phyloP scores from a whole-genome alignment of 768 basidiomycete species.

The Collybia nuda region DNA sequence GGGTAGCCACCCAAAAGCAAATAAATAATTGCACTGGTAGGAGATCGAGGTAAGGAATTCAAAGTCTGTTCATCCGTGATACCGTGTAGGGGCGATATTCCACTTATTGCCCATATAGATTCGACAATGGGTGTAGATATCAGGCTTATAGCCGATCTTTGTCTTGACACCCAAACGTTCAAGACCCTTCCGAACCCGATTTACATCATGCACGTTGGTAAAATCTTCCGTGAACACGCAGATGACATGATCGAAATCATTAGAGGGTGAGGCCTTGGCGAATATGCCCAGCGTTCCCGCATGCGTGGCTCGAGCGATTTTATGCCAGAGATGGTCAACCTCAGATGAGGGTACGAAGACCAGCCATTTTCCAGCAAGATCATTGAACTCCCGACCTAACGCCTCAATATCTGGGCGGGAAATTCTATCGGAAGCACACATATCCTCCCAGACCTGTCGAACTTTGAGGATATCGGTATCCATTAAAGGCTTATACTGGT shows the following conservation, averaged over 20 bases:
- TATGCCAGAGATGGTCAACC: conserved; percentile 14
- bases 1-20: too few species aligned
- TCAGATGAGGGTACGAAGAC: conserved; percentile 3
- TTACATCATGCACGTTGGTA: conserved; percentile 9
- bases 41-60: not conserved
- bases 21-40: not conserved
- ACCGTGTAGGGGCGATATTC: conserved; percentile 5
- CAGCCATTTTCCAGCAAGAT: conserved; percentile 15
- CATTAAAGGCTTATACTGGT: not conserved
- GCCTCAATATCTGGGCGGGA: conserved; percentile 5
- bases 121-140: conserved; percentile 12
- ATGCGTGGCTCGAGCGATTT: conserved; percentile 10
- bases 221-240: conserved; percentile 14
- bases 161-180: conserved; percentile 12
- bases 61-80: not conserved
- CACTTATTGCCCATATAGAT: conserved; percentile 4
- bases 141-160: conserved; percentile 17
- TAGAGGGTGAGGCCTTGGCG: conserved; percentile 12
- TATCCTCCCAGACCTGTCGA: conserved; percentile 4
- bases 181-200: conserved; percentile 11
- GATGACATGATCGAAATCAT: conserved; percentile 15
- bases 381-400: conserved; percentile 6
- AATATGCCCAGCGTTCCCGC: conserved; percentile 11
- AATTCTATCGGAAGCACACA: conserved; percentile 2
- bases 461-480: conserved; percentile 3